phyloP scores from a whole-genome alignment of 306 rosid species.

The Senna tora region DNA sequence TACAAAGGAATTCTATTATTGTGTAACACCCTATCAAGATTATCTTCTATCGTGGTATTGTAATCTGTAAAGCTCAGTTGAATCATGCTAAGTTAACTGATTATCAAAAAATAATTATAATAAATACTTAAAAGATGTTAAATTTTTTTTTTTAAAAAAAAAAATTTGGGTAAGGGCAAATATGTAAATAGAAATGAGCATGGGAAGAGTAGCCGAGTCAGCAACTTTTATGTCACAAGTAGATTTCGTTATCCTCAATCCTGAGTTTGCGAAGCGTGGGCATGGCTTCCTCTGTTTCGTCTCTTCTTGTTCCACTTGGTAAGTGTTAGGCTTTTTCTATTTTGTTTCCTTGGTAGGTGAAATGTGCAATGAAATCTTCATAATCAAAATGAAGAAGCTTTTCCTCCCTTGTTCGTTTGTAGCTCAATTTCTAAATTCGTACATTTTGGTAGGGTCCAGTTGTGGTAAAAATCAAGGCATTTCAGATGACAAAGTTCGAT shows the following conservation, averaged over 20 bases:
- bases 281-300: conserved; percentile 60
- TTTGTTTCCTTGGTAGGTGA: not conserved
- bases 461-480: conserved; percentile 45
- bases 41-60: no score
- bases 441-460: conserved; percentile 49
- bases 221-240: not conserved
- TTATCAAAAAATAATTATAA: no score
- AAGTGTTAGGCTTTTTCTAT: conserved; percentile 3
- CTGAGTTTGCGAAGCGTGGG: conserved; percentile 25
- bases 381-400: not conserved
- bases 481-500: conserved; percentile 43
- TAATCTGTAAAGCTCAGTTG: no score
- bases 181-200: not conserved
- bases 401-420: not conserved
- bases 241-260: conserved; percentile 68
- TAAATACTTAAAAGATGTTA: no score
- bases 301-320: conserved; percentile 68
- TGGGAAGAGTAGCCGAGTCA: not conserved
- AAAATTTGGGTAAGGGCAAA: not conserved
- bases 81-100: no score
- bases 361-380: not conserved
- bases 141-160: no score
- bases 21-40: no score
- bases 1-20: no score
- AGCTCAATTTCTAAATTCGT: conserved; percentile 12